phyloP scores from a whole-genome alignment of 2,329 filamentous ascomycete species.

The Coniochaeta hoffmannii region DNA sequence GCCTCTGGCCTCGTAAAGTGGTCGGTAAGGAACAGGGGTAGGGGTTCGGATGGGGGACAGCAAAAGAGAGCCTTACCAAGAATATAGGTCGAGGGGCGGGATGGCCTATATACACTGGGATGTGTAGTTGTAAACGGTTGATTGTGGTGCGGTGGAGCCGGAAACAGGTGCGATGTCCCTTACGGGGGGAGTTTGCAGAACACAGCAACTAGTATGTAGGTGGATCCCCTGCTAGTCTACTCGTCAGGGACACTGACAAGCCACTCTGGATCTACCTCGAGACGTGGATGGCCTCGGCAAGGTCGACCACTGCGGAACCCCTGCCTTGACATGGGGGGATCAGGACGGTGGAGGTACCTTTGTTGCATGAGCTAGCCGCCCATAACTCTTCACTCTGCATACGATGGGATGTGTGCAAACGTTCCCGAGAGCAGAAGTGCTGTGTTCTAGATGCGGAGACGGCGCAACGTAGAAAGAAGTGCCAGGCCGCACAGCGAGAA shows the following conservation, averaged over 20 bases:
- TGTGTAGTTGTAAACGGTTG: not conserved
- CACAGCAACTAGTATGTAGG: not conserved
- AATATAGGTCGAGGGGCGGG: not conserved
- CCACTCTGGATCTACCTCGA: slow-evolving; percentile 1
- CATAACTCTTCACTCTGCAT: not conserved
- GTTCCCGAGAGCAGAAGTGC: not conserved
- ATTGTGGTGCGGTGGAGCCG: not conserved
- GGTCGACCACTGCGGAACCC: slow-evolving; percentile 1
- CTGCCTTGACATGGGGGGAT: not conserved
- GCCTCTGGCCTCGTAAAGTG: slow-evolving; percentile 4
- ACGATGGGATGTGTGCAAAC: not conserved
- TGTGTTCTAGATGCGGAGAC: not conserved
- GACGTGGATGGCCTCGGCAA: not conserved
- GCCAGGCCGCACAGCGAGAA: not conserved
- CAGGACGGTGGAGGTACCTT: not conserved
- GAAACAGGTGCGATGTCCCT: slow-evolving; percentile 1
- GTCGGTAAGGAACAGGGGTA: not conserved
- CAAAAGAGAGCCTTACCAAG: slow-evolving; percentile 3
- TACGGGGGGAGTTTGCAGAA: not conserved
- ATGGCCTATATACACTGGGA: slow-evolving; percentile 3
- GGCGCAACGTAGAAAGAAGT: not conserved
- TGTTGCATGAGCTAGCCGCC: slow-evolving; percentile 1
- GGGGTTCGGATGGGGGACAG: not conserved
- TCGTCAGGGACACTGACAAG: not conserved
- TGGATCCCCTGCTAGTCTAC: slow-evolving; percentile 1